Evolutionary conservation across 2,329 filamentous ascomycete genomes (phyloP).

Genomic region (Fusarium haematococcum): DNA sequence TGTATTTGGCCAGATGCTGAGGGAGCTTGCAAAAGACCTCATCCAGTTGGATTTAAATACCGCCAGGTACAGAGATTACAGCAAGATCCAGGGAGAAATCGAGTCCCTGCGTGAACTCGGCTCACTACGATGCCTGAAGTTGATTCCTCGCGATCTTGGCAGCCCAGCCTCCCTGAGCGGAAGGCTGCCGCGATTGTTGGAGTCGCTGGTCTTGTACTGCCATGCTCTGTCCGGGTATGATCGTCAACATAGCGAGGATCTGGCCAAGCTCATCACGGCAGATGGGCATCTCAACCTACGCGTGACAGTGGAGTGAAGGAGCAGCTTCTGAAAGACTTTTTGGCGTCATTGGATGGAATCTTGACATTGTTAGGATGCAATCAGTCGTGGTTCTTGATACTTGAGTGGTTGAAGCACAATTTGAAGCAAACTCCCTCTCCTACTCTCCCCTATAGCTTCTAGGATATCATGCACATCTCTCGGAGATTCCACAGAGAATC

Average conservation of each 20-base stretch:
- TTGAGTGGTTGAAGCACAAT: not conserved
- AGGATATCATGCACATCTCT: not conserved
- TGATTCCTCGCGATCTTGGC: not conserved
- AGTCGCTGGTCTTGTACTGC: conserved; percentile 3
- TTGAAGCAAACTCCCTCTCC: not conserved
- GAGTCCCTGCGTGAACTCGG: conserved; percentile 7
- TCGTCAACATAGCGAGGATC: too few species aligned
- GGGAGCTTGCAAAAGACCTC: not conserved
- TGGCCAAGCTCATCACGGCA: not conserved
- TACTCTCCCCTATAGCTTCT: not conserved
- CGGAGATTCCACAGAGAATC: not conserved
- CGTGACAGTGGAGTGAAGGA: not conserved
- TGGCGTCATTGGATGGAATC: not conserved
- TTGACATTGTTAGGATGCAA: not conserved
- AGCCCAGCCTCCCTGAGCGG: not conserved
- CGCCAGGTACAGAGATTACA: not conserved
- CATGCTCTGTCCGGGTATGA: too few species aligned
- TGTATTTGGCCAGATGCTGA: not conserved
- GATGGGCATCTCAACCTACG: not conserved
- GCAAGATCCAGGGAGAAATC: not conserved
- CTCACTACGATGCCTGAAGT: conserved; percentile 1
- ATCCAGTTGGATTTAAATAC: not conserved
- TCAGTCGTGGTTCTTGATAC: not conserved
- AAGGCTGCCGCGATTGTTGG: conserved; percentile 3
- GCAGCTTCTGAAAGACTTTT: not conserved